Evolutionary conservation across 2,329 filamentous ascomycete genomes (phyloP), one percentile per base, ranked within the genome.

Genomic region (Nannizziopsis arthrosporioides): DNA sequence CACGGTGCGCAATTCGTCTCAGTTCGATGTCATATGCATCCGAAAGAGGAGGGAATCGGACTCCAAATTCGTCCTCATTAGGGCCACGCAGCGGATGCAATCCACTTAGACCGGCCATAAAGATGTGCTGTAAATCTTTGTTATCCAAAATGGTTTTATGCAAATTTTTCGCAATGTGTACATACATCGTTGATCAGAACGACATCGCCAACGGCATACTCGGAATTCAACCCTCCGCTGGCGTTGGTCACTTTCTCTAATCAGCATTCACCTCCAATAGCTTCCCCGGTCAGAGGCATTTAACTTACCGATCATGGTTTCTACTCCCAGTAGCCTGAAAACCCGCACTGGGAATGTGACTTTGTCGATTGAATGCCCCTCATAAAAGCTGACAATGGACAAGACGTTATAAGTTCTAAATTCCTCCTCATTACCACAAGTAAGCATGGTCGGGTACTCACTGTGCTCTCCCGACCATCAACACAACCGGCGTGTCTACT

Each of bases 381-480:
- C 80, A 59, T 82, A 84, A 65, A 79, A 82, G 63, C 79, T 81
- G 35, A 41, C 12, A 39, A 30, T 12, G n/a, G 2, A 12, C 41
- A 27, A 44, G 32, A 22, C 41, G 32, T 3, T 32, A 9, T 2
- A 38, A 8, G 9, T n/a, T 19, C 14, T 36, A 12, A 15, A 40
- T 7, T 31, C 9, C 14, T 11, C 30, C 11, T 30, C 4, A 27
- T 3, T 14, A 2, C 9, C 6, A 2, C 10, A n/a, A 31, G 11
- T 7, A 31, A 38, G 2, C 35, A 4, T 14, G 45, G 42, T 22
- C 19, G 38, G 45, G 38, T n/a, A 71, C 76, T 71, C 53, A 81
- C 78, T 82, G 79, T 56, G 75, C 75, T 59, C 80, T 71, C 54
- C 79, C 80, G 52, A 81, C 77, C 63, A 83, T 74, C 56, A 82